Conservation (phyloP, 345 rosid genomes). For the Hibiscus mutabilis region DNA sequence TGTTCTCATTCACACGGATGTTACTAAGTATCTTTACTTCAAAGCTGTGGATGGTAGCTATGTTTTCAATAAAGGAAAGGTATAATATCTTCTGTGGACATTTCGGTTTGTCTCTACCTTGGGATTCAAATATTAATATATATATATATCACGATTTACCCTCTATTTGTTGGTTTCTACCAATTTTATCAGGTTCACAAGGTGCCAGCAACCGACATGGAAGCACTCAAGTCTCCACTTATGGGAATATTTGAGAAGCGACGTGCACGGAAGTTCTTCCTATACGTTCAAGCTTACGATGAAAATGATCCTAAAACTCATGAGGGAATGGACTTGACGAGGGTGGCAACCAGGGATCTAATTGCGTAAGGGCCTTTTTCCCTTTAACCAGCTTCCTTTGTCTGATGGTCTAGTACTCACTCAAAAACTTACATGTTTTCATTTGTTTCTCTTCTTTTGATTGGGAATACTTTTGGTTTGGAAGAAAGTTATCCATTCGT, state of each 20-base stretch:
- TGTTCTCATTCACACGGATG: background rate
- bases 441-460: background rate
- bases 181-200: constrained; percentile 17
- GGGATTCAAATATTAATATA: background rate
- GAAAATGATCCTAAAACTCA: constrained; percentile 88
- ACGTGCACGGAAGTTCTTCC: constrained; percentile 14
- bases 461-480: background rate
- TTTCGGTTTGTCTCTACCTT: background rate
- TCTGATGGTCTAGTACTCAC: too few species aligned
- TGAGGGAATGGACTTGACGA: constrained; percentile 85
- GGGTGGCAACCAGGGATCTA: constrained; percentile 71
- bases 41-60: background rate
- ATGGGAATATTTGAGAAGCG: background rate
- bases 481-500: background rate
- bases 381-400: background rate
- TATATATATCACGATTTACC: background rate
- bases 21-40: background rate
- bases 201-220: background rate
- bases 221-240: background rate
- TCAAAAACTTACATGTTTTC: too few species aligned
- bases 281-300: constrained; percentile 55
- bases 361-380: constrained; percentile 51
- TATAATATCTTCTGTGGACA: constrained; percentile 17
- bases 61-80: constrained; percentile 16
- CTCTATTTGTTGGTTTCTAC: background rate